Base-by-base conservation (phyloP, 176 grass and related monocot genomes). In the Zizania latifolia region DNA sequence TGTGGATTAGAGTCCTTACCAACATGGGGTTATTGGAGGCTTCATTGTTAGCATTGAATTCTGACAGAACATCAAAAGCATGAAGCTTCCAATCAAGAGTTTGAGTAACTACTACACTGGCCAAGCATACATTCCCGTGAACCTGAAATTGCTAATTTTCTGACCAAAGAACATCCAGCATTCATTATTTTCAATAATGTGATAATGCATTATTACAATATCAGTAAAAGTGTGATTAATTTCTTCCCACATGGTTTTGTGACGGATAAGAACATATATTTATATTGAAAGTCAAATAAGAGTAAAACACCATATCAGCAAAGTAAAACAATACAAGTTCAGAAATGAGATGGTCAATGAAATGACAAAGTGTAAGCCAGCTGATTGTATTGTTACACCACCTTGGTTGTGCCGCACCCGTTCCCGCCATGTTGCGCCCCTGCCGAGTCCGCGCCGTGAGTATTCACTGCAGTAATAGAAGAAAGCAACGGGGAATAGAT, bases 31-130 rank as follows among this genome's bases (percentile, higher is more conserved):
- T 90, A 73, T 82, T 85, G 66, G 86, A 65, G 66, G 65, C 76
- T 86, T 92, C 92, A 12, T 78, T 94, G 62, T 80, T 90, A 35
- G 90, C 89, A 84, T 99, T 92, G 77, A 99, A 99, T 81, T 99
- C 96, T 64, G 96, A 99, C 13, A 99, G 82, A 66, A 95, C 92
- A 44, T 99, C 96, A 88, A 99, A 95, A 81, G 92, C 96, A 82
- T 99, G 96, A 53, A 99, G 87, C 77, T 99, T 99, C 96, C 96
- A 99, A 62, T 99, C 96, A 74, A 99, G 82, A 69, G 92, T 88
- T 86, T 89, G 92, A 62, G 96, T 99, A 69, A 99, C 96, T 75
- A 99, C 96, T 73, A 95, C 92, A 84, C 92, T 99, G 21, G 92
- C 43, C 82, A 99, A 83, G 58, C 92, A 99, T 44, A 99, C 92